Base-by-base conservation (phyloP, 257 asterid genomes). In the Ballota nigra region DNA sequence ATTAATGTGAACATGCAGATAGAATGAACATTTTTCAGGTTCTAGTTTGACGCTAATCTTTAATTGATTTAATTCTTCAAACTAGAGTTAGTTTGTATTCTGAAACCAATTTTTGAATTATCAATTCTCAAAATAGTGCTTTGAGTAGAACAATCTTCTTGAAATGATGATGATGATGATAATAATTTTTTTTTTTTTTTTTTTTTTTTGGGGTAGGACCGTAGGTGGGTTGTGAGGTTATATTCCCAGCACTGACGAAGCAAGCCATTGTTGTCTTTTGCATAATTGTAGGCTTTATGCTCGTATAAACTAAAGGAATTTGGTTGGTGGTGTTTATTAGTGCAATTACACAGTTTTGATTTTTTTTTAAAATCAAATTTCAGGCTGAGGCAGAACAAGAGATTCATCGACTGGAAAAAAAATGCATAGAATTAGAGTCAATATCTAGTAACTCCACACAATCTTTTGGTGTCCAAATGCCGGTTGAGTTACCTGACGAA, bases 301-400 rank as follows among this genome's bases (percentile, higher is more conserved):
- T 20, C 38, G 20, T 45, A 53, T 36, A 45, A 40, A 40, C 26
- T 43, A 47, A 52, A n/a, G 69, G 69, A 26, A 36, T 66, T 66
- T 66, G 63, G 72, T 18, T 13, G 49, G 67, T 53, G 65, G 33
- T 36, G 36, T 41, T 49, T 28, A 31, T 61, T 33, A 11, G 51
- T 69, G 38, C 13, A 56, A 47, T 22, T 10, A 73, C 22, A 18
- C 11, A 69, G 45, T 8, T 53, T 69, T 41, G 22, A 38, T 45
- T 64, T 75, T 49, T 72, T 75, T 49, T 72, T 49, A n/a, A n/a
- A n/a, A 49, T 73, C 31, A 61, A 60, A 61, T 85, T 76, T 74
- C 84, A 91, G 98, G 83, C 79, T 62, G 79, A 64, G 59, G 95
- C 91, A 52, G 83, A 90, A 81, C 72, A 40, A 70, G 87, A 87